Evolutionary conservation across 179 eudicot species (phyloP), one percentile per base, ranked within the genome.

Genomic region (Corrigiola litoralis): DNA sequence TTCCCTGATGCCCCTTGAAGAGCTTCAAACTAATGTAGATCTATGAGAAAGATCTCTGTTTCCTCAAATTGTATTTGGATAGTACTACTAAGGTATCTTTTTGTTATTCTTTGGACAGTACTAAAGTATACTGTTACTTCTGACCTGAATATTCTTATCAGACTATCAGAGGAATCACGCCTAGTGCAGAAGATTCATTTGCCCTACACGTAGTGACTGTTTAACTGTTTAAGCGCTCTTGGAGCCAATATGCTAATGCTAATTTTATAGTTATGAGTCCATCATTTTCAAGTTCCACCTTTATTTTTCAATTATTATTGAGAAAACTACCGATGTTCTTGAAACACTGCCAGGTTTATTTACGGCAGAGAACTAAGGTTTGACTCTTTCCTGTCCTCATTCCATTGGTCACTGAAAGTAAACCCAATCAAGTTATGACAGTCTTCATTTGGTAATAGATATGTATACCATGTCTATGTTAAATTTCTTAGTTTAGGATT

Each of bases 1-100:
- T 67, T 57, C 48, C 21, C 7, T 53, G 65, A 68, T 62, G 60
- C 45, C 58, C 32, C 68, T 69, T 69, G 70, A 58, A 50, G 40
- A 33, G 66, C 49, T 63, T 56, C 49, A 69, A 69, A 37, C 48
- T 28, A 23, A 46, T 54, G 50, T 23, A 57, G 63, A 36, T 61
- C 41, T 48, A 16, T 62, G 36, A 6, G 21, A 44, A 60, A 67
- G 33, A 33, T 67, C 17, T 24, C 31, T 46, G 12, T 32, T 23
- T 9, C 50, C 55, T 68, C 40, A 37, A 24, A 20, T 71, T 36
- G 50, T 48, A 52, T 53, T 65, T 58, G 46, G 21, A 55, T 61
- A 28, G 6, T 23, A 13, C 3, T 52, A 9, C 61, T 48, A 55
- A 68, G 73, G 70, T 56, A 57, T 47, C 66, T 61, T 48, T 45